Base-by-base conservation (phyloP, 768 basidiomycete species). In the Calocybe cyanea region DNA sequence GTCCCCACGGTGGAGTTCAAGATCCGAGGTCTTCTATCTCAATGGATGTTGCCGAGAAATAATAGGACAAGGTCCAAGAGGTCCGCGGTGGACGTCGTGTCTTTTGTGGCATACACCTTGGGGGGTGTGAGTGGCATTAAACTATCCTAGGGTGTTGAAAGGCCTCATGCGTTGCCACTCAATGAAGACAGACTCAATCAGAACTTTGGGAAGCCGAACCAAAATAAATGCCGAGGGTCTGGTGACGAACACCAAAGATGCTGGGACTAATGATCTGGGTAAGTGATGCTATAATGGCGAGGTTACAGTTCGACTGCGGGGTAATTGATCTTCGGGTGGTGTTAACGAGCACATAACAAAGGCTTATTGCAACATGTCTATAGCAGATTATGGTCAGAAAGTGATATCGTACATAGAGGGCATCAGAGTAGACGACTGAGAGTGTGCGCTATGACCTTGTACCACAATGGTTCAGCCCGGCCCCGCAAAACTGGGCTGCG, bases 401-500 rank as follows among this genome's bases (percentile, higher is more conserved):
- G 25, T 5, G 25, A 11, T 11, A 28, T 5, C 11, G 25, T 28
- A n/a, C n/a, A n/a, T n/a, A 28, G 25, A 28, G 6, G 25, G 11
- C 6, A 28, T 11, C 6, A 28, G 25, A 28, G 6, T 5, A 35
- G 17, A 35, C 34, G 34, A 35, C 17, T 6, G n/a, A 18, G 15
- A 7, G 23, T 11, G 14, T 17, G 6, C 4, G 17, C 41, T 50
- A 57, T 23, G 51, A 41, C 49, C 57, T 57, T 17, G 59, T 52
- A 18, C 72, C 69, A 49, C 89, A 92, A 41, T 80, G 85, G 55
- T 81, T 79, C 59, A 96, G 64, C 35, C 78, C 80, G 1, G 83
- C 80, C 11, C 94, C 94, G 59, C 95, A 97, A 65, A 93, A 87
- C 65, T 93, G 86, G 1, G 95, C 93, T 15, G 84, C 67, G 50